phyloP scores from a whole-genome alignment of 192 early-diverging fungal species.

The Umbelopsis vinacea region DNA sequence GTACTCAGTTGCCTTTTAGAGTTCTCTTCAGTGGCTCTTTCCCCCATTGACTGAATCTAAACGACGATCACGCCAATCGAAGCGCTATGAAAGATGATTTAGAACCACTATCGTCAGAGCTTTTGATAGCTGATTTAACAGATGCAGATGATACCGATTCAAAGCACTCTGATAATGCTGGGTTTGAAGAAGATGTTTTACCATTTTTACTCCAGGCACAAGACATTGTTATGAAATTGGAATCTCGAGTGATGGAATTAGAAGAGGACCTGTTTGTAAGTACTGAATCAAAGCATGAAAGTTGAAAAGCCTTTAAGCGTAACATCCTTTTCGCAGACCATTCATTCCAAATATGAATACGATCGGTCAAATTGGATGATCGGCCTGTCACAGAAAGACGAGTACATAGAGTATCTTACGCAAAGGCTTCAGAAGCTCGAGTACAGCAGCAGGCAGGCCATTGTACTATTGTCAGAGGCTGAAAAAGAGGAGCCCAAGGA shows the following conservation, averaged over 20 bases:
- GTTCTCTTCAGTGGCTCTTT: neutral
- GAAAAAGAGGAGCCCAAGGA: neutral
- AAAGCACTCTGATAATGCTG: constrained; percentile 15
- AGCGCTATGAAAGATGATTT: constrained; percentile 21
- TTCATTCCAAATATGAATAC: constrained; percentile 50
- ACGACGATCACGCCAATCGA: neutral
- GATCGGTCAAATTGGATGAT: constrained; percentile 51
- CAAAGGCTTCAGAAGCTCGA: constrained; percentile 46
- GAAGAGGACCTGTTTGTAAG: constrained; percentile 47
- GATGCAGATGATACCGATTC: constrained; percentile 2
- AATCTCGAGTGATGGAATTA: constrained; percentile 50
- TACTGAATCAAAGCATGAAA: neutral
- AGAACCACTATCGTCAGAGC: constrained; percentile 15
- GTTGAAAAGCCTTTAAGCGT: neutral
- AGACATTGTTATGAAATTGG: constrained; percentile 47
- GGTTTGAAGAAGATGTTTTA: constrained; percentile 43
- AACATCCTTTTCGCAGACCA: constrained; percentile 31
- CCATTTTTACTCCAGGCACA: constrained; percentile 51
- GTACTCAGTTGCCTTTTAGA: constrained; percentile 4
- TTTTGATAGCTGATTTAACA: neutral
- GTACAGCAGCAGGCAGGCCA: constrained; percentile 49
- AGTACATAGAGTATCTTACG: constrained; percentile 48
- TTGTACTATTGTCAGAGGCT: constrained; percentile 45
- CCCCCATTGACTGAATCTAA: neutral
- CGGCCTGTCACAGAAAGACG: constrained; percentile 51